Evolutionary conservation across 2,329 filamentous ascomycete species (phyloP).

Genomic region (Fusarium continuum): DNA sequence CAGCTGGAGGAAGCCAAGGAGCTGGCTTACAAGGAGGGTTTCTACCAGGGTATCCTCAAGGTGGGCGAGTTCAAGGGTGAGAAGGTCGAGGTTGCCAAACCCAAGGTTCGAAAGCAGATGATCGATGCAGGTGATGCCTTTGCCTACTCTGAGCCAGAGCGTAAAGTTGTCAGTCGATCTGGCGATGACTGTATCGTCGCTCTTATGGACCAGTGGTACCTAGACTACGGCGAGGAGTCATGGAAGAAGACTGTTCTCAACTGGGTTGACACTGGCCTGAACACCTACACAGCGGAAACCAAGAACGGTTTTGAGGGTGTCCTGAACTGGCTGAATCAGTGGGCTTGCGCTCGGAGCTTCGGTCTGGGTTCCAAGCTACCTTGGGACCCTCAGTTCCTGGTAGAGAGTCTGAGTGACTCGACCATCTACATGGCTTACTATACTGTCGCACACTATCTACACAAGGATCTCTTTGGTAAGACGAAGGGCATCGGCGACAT

Average conservation of each 20-base stretch:
- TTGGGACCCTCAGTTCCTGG: slow-evolving; percentile 90
- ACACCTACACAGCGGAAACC: slow-evolving; percentile 82
- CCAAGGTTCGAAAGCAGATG: slow-evolving; percentile 81
- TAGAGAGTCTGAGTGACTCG: slow-evolving; percentile 90
- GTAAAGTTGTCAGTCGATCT: slow-evolving; percentile 86
- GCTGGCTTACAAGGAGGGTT: slow-evolving; percentile 95
- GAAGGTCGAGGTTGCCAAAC: slow-evolving; percentile 86
- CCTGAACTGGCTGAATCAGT: slow-evolving; percentile 91
- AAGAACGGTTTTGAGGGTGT: slow-evolving; percentile 85
- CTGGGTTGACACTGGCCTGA: slow-evolving; percentile 75
- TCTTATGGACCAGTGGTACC: slow-evolving; percentile 95
- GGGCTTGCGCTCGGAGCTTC: slow-evolving; percentile 92
- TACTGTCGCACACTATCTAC: slow-evolving; percentile 72
- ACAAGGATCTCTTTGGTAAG: slow-evolving; percentile 86
- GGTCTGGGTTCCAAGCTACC: slow-evolving; percentile 94
- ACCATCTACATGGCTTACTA: slow-evolving; percentile 93
- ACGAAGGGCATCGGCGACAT: slow-evolving; percentile 74
- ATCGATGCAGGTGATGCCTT: slow-evolving; percentile 84
- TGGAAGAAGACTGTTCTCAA: slow-evolving; percentile 83
- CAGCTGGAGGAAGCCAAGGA: slow-evolving; percentile 94
- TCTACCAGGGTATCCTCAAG: slow-evolving; percentile 92
- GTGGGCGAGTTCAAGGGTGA: slow-evolving; percentile 89
- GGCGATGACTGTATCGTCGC: slow-evolving; percentile 94
- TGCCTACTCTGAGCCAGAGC: slow-evolving; percentile 92
- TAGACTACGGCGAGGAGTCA: slow-evolving; percentile 91